A percentile compares a stretch with the other conserved stretches of the same genome.
Conservation (phyloP, 2,329 filamentous ascomycete genomes). For the Ophiocordyceps robertsii region DNA sequence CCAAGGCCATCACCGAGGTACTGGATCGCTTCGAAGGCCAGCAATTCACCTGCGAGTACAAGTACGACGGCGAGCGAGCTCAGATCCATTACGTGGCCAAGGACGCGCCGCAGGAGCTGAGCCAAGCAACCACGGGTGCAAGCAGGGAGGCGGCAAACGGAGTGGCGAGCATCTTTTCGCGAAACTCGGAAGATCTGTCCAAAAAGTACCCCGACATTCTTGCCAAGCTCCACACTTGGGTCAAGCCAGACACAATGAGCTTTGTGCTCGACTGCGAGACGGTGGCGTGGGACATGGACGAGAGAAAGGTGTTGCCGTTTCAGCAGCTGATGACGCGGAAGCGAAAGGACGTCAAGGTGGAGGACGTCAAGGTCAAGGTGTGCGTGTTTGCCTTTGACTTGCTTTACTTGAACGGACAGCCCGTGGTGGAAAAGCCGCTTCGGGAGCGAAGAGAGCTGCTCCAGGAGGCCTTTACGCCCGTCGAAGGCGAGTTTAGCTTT, state of each 20-base stretch:
- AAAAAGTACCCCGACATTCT: conserved; percentile 98
- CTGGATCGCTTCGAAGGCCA: conserved; percentile 92
- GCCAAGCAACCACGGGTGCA: conserved; percentile 43
- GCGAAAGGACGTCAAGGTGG: conserved; percentile 88
- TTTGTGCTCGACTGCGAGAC: conserved; percentile 99
- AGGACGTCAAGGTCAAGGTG: conserved; percentile 92
- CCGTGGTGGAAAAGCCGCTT: conserved; percentile 76
- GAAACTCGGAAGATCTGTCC: conserved; percentile 92
- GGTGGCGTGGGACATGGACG: conserved; percentile 86
- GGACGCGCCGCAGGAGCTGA: conserved; percentile 57
- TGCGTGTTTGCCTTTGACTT: conserved; percentile 96
- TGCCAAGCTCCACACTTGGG: conserved; percentile 74
- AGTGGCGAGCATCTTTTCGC: conserved; percentile 85
- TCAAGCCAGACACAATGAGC: conserved; percentile 78
- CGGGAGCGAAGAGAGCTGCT: conserved; percentile 72
- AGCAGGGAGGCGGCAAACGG: conserved; percentile 57
- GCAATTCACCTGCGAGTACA: conserved; percentile 96
- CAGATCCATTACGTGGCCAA: conserved; percentile 89
- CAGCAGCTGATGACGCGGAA: conserved; percentile 98
- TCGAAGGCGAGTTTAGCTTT: conserved; percentile 85
- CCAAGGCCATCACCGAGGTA: conserved; percentile 95
- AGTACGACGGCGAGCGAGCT: conserved; percentile 96
- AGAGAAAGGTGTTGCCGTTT: conserved; percentile 94
- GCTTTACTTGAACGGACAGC: conserved; percentile 82
- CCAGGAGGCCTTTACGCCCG: conserved; percentile 54